These are phyloP conservation scores for Spathaspora sp. DNA, from an alignment of 805 yeast genomes.

Conservation along the genomic window DNA sequence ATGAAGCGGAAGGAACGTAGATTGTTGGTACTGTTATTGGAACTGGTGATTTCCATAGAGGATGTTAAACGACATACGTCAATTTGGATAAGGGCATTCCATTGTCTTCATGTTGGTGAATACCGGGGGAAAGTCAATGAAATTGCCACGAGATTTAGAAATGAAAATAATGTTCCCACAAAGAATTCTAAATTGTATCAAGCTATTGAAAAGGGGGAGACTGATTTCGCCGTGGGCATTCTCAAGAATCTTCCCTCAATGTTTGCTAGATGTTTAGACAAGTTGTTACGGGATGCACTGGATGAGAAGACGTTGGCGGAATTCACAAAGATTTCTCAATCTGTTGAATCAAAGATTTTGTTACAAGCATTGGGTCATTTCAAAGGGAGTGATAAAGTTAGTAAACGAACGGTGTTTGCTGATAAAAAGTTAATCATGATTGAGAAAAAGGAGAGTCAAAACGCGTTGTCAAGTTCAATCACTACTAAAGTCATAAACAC, in stretches of 20 bases:
- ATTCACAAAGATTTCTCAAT: neutral
- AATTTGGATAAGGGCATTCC: slow-evolving; percentile 9
- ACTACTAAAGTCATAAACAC: neutral
- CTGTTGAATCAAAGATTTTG: slow-evolving; percentile 6
- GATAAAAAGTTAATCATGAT: neutral
- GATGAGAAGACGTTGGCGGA: neutral
- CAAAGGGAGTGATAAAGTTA: neutral
- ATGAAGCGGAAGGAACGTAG: slow-evolving; percentile 6
- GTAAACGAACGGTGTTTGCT: neutral
- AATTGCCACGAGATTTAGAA: slow-evolving; percentile 8
- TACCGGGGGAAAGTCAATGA: slow-evolving; percentile 3
- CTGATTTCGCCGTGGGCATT: neutral
- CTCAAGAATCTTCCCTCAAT: slow-evolving; percentile 6
- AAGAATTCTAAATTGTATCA: slow-evolving; percentile 4
- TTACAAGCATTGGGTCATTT: slow-evolving; percentile 9
- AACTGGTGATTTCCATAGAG: slow-evolving; percentile 7
- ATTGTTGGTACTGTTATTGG: slow-evolving; percentile 4
- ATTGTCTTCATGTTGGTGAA: slow-evolving; percentile 11
- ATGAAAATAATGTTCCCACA: slow-evolving; percentile 8
- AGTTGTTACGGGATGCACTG: slow-evolving; percentile 7
- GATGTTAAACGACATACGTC: slow-evolving; percentile 8
- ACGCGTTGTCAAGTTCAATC: neutral
- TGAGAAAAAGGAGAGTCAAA: neutral
- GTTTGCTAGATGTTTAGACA: slow-evolving; percentile 8
- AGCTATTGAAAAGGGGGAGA: slow-evolving; percentile 6